A percentile compares a stretch with the other conserved stretches of the same genome.
These are phyloP conservation scores for Haplographium delicatum DNA, from an alignment of 495 filamentous ascomycete species.

Conservation along the genomic window DNA sequence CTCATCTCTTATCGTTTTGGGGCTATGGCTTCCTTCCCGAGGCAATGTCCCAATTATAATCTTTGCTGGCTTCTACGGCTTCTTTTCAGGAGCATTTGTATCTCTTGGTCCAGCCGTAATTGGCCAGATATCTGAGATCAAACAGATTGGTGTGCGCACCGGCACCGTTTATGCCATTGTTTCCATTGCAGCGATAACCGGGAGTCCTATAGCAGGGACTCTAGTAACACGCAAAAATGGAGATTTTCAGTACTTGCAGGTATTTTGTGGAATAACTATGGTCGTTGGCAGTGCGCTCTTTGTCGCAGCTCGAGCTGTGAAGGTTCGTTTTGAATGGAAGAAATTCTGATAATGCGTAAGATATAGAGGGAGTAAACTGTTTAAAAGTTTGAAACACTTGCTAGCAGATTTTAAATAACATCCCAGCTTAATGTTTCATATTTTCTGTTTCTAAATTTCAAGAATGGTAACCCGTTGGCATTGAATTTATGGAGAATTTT, in stretches of 20 bases:
- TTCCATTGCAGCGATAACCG: slow-evolving; percentile 58
- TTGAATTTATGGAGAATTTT: no score
- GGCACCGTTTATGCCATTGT: slow-evolving; percentile 58
- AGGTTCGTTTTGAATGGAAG: no score
- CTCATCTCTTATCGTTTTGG: slow-evolving; percentile 56
- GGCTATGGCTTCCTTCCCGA: slow-evolving; percentile 58
- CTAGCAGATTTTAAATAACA: no score
- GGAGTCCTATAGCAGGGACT: slow-evolving; percentile 62
- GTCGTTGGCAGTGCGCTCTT: no score
- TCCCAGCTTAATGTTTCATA: no score
- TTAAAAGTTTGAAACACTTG: no score
- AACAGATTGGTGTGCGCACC: slow-evolving; percentile 62
- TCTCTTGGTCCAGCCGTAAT: slow-evolving; percentile 48
- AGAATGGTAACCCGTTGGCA: no score
- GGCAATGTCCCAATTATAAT: slow-evolving; percentile 54
- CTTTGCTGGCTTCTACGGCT: slow-evolving; percentile 62
- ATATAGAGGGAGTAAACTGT: no score
- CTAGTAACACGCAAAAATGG: slow-evolving; percentile 61
- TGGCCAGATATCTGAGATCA: slow-evolving; percentile 62
- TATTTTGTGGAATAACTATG: slow-evolving; percentile 2
- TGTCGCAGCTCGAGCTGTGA: no score
- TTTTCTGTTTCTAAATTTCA: no score
- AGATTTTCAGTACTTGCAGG: slow-evolving; percentile 44
- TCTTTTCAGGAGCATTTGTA: slow-evolving; percentile 63
- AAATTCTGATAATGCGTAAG: no score